phyloP scores from a whole-genome alignment of 345 rosid genomes.

The Alliaria petiolata region DNA sequence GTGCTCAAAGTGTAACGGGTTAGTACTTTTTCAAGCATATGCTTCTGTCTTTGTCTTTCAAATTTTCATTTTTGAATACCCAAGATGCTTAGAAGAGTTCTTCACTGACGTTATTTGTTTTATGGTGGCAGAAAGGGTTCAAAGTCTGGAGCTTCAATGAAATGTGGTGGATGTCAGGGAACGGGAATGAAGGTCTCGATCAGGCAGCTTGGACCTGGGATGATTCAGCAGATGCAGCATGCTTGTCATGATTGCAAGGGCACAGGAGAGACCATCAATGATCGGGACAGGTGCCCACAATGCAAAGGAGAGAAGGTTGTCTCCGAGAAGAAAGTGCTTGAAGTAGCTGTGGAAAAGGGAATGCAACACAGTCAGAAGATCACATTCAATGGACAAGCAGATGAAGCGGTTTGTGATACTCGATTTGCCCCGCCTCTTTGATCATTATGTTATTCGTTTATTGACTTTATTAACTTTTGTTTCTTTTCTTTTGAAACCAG shows the following conservation, averaged over 20 bases:
- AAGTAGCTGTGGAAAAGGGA: slow-evolving; percentile 88
- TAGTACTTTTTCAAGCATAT: slow-evolving; percentile 19
- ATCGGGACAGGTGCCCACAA: slow-evolving; percentile 69
- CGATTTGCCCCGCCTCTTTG: too few species aligned
- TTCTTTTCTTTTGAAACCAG: slow-evolving; percentile 42
- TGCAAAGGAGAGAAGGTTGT: slow-evolving; percentile 90
- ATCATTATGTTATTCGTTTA: too few species aligned
- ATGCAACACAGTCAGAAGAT: slow-evolving; percentile 87
- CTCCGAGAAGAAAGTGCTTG: slow-evolving; percentile 80
- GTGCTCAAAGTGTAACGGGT: slow-evolving; percentile 86
- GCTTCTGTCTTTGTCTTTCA: not conserved
- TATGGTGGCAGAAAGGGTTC: slow-evolving; percentile 69
- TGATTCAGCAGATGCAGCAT: slow-evolving; percentile 97
- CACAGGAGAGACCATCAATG: slow-evolving; percentile 74
- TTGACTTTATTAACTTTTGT: not conserved
- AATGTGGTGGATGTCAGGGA: slow-evolving; percentile 78
- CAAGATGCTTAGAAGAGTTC: not conserved
- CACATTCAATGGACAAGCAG: slow-evolving; percentile 89
- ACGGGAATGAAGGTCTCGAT: slow-evolving; percentile 88
- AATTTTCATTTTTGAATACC: not conserved
- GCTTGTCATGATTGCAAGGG: slow-evolving; percentile 90
- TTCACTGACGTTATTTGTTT: not conserved
- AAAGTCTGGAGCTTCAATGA: slow-evolving; percentile 77
- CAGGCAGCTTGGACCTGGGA: slow-evolving; percentile 83
- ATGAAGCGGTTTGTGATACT: slow-evolving; percentile 61